Percentiles rank a stretch among this genome's conserved stretches.
Conservation (phyloP, 106 monocot genomes). For the Dendrobium chrysotoxum region DNA sequence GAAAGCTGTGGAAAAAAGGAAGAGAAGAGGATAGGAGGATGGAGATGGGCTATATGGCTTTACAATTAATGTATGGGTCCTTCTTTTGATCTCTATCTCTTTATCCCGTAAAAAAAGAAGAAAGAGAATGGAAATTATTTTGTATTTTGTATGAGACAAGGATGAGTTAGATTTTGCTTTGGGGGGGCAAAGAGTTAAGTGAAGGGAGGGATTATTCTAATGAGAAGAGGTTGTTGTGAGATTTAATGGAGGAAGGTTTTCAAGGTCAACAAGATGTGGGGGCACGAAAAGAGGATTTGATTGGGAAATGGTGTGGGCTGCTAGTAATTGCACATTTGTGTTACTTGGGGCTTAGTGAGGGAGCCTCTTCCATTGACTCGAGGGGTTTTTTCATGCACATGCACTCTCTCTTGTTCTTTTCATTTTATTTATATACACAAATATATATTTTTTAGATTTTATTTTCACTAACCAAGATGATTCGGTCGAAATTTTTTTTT, state of each 20-base stretch:
- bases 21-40: not conserved
- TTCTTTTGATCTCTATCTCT: constrained; percentile 6
- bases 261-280: not conserved
- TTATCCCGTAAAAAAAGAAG: not conserved
- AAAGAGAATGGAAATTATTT: constrained; percentile 12
- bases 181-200: constrained; percentile 1
- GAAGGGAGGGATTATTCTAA: constrained; percentile 51
- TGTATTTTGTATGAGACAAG: not conserved
- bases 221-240: constrained; percentile 50
- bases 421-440: too few relatives aligned
- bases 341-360: too few relatives aligned
- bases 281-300: constrained; percentile 29
- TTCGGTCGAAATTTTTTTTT: too few relatives aligned
- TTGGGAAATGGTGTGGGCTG: constrained; percentile 36
- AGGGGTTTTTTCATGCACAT: too few relatives aligned
- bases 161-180: not conserved
- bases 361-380: too few relatives aligned
- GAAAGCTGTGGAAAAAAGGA: not conserved
- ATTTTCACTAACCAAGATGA: too few relatives aligned
- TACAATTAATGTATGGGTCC: not conserved
- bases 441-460: too few relatives aligned
- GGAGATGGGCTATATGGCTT: not conserved
- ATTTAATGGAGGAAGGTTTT: constrained; percentile 16
- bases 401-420: too few relatives aligned
- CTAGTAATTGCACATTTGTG: constrained; percentile 31